These are phyloP conservation scores for Oryza nivara DNA, from an alignment of 176 grass and related monocot genomes.

Conservation along the genomic window DNA sequence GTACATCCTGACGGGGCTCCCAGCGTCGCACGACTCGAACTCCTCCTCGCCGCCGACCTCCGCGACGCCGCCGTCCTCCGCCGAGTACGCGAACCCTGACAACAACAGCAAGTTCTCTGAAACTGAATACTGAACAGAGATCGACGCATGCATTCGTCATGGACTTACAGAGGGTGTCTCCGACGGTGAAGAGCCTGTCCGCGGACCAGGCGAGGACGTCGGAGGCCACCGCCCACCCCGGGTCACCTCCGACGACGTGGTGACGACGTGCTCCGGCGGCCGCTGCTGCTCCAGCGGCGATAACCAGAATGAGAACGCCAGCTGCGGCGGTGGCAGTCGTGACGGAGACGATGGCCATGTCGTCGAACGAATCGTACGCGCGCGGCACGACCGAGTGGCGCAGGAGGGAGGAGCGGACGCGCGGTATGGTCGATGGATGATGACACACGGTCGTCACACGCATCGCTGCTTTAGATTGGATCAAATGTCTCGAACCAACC, in stretches of 20 bases:
- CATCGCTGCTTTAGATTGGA: neutral
- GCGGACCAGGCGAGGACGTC: slow-evolving; percentile 46
- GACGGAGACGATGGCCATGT: neutral
- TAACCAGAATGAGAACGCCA: neutral
- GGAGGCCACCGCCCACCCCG: slow-evolving; percentile 41
- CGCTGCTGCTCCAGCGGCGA: neutral
- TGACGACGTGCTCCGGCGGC: neutral
- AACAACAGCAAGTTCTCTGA: neutral
- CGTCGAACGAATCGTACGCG: neutral
- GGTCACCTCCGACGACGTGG: slow-evolving; percentile 65
- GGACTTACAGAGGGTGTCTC: slow-evolving; percentile 48
- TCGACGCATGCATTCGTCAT: neutral
- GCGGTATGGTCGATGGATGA: neutral
- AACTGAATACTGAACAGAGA: neutral
- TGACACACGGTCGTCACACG: neutral
- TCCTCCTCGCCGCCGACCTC: slow-evolving; percentile 44
- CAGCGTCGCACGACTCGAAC: slow-evolving; percentile 38
- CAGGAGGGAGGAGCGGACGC: neutral
- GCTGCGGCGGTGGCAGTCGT: neutral
- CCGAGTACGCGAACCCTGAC: slow-evolving; percentile 53
- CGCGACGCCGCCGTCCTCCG: slow-evolving; percentile 19
- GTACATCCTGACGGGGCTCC: slow-evolving; percentile 47
- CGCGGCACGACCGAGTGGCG: too few species aligned
- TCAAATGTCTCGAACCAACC: neutral
- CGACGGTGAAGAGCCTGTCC: slow-evolving; percentile 36